Evolutionary conservation across 208 protist genomes (phyloP).

Genomic region (Naegleria gruberi): DNA sequence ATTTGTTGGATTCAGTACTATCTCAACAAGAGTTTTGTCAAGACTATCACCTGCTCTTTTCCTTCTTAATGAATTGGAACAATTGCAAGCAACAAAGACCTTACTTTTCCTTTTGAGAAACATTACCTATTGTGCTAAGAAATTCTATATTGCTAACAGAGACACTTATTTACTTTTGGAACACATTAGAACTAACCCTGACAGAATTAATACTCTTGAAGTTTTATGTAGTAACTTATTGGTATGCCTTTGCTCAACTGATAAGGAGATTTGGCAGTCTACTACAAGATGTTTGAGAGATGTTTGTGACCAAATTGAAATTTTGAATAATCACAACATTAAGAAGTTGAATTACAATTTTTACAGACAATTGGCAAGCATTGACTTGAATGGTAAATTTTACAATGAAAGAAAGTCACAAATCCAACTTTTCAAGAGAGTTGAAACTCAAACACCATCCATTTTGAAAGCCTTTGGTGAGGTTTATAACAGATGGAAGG

Average conservation of each 20-base stretch:
- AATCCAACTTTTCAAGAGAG: slow-evolving; percentile 18
- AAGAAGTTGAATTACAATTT: slow-evolving; percentile 14
- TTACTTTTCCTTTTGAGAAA: background rate
- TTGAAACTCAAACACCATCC: slow-evolving; percentile 4
- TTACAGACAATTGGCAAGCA: background rate
- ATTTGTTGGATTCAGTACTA: background rate
- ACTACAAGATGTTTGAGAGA: background rate
- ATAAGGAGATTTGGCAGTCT: background rate
- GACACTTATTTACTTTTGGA: background rate
- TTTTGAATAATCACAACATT: background rate
- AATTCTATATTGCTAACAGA: background rate
- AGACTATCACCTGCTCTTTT: background rate
- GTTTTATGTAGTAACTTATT: background rate
- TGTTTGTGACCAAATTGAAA: slow-evolving; percentile 18
- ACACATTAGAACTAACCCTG: background rate
- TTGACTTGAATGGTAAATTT: background rate
- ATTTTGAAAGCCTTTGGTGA: background rate
- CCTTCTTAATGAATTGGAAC: background rate
- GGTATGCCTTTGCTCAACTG: background rate
- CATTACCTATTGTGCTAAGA: slow-evolving; percentile 5
- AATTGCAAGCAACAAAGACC: background rate
- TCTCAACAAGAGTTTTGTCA: background rate
- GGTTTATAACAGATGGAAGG: background rate
- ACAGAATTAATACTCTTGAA: background rate
- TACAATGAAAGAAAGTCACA: slow-evolving; percentile 1